Evolutionary conservation across 2,329 filamentous ascomycete species (phyloP).

Genomic region (Monosporascus sp.): DNA sequence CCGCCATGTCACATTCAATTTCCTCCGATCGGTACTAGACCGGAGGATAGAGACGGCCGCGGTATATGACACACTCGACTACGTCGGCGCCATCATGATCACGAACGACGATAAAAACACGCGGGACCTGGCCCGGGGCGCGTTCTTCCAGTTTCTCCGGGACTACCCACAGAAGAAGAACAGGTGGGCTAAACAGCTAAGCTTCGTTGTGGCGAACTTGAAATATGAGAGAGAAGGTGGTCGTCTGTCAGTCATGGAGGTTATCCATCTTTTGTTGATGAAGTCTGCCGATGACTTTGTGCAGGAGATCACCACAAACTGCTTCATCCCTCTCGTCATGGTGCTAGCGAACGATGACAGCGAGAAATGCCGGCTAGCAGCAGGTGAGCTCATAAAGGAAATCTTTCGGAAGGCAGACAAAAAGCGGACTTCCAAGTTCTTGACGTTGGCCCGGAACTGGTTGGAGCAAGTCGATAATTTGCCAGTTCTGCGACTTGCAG

Average conservation of each 20-base stretch:
- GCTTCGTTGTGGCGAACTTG: conserved; percentile 84
- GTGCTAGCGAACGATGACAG: conserved; percentile 86
- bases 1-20: conserved; percentile 91
- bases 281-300: conserved; percentile 80
- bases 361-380: conserved; percentile 76
- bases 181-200: conserved; percentile 82
- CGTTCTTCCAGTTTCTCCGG: conserved; percentile 89
- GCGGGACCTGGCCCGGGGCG: conserved; percentile 78
- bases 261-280: conserved; percentile 76
- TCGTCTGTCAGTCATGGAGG: conserved; percentile 87
- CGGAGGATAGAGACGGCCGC: conserved; percentile 79
- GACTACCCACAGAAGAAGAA: conserved; percentile 92
- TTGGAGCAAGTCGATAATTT: conserved; percentile 68
- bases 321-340: conserved; percentile 82
- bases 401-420: conserved; percentile 74
- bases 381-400: conserved; percentile 72
- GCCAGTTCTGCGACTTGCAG: conserved; percentile 64
- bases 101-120: conserved; percentile 89
- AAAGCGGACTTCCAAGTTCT: conserved; percentile 65
- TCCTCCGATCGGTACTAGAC: conserved; percentile 80
- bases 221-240: conserved; percentile 87
- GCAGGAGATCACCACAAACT: conserved; percentile 73
- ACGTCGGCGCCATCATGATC: conserved; percentile 88
- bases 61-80: conserved; percentile 88
- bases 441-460: conserved; percentile 69